A percentile compares a stretch with the other conserved stretches of the same genome.
Conservation (phyloP, 163 green algal species). For the Smithsoniella earleae region DNA sequence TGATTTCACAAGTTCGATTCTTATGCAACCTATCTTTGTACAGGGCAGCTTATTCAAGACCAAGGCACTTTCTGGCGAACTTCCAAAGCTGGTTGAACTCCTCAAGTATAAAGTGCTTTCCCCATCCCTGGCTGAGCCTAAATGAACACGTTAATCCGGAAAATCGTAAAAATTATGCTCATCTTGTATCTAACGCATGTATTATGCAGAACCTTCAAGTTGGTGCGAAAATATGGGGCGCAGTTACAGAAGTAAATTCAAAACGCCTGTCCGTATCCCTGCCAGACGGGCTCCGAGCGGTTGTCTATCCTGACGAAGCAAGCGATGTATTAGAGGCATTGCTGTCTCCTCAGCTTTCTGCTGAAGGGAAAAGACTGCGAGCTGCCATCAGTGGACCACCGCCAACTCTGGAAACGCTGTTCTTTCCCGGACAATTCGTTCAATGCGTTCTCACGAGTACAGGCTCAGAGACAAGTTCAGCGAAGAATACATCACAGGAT, state of each 20-base stretch:
- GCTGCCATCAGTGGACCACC: constrained; percentile 24
- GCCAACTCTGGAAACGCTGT: constrained; percentile 56
- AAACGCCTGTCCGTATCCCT: constrained; percentile 62
- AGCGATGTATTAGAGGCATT: constrained; percentile 57
- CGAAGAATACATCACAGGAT: too few relatives aligned
- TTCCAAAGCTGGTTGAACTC: constrained; percentile 59
- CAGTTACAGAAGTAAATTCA: constrained; percentile 59
- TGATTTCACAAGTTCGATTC: not conserved
- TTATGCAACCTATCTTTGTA: not conserved
- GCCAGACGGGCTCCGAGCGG: constrained; percentile 71
- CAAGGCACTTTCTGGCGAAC: constrained; percentile 38
- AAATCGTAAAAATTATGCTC: not conserved
- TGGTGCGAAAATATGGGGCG: constrained; percentile 61
- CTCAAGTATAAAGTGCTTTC: constrained; percentile 60
- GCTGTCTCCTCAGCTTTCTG: constrained; percentile 21
- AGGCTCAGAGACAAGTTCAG: too few relatives aligned
- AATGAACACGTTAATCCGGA: not conserved
- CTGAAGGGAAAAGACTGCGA: not conserved
- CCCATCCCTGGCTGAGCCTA: not conserved
- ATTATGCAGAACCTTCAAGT: constrained; percentile 47
- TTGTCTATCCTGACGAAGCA: constrained; percentile 53
- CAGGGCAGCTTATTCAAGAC: constrained; percentile 29
- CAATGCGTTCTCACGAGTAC: too few relatives aligned
- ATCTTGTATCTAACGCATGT: not conserved
- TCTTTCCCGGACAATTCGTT: constrained; percentile 74